phyloP scores from a whole-genome alignment of 306 rosid genomes.

The Canavalia gladiata region DNA sequence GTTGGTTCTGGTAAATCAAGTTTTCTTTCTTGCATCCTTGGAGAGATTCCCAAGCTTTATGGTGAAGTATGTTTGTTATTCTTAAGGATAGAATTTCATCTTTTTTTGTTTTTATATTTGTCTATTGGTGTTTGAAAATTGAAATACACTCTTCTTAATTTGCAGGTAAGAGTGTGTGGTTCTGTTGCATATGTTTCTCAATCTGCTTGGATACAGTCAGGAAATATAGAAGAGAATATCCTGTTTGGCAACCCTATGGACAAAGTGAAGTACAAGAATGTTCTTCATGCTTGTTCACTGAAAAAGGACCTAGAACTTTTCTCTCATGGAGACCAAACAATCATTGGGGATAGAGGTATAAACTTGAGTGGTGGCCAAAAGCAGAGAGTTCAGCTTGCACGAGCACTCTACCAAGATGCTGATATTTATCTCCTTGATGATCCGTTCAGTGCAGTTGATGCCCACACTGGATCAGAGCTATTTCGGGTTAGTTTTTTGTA shows the following conservation, averaged over 20 bases:
- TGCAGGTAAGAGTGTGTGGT: constrained; percentile 83
- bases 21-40: constrained; percentile 85
- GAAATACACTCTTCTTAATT: constrained; percentile 29
- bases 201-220: constrained; percentile 96
- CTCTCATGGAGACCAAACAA: constrained; percentile 94
- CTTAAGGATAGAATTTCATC: constrained; percentile 28
- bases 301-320: constrained; percentile 90
- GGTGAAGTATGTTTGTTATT: constrained; percentile 81
- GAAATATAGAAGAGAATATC: constrained; percentile 92
- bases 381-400: constrained; percentile 95
- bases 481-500: constrained; percentile 69
- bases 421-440: constrained; percentile 93
- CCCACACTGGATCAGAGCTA: constrained; percentile 86
- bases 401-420: constrained; percentile 95
- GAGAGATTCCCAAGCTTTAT: constrained; percentile 83
- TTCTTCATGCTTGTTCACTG: constrained; percentile 86
- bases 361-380: constrained; percentile 97
- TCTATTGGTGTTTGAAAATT: constrained; percentile 16
- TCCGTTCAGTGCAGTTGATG: constrained; percentile 95
- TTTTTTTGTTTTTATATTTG: constrained; percentile 32
- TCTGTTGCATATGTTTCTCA: constrained; percentile 91
- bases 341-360: constrained; percentile 96
- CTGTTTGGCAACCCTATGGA: constrained; percentile 88
- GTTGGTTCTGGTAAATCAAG: constrained; percentile 95
- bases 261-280: constrained; percentile 85